Conservation (phyloP, 2,329 filamentous ascomycete species). For the Colletotrichum kahawae region DNA sequence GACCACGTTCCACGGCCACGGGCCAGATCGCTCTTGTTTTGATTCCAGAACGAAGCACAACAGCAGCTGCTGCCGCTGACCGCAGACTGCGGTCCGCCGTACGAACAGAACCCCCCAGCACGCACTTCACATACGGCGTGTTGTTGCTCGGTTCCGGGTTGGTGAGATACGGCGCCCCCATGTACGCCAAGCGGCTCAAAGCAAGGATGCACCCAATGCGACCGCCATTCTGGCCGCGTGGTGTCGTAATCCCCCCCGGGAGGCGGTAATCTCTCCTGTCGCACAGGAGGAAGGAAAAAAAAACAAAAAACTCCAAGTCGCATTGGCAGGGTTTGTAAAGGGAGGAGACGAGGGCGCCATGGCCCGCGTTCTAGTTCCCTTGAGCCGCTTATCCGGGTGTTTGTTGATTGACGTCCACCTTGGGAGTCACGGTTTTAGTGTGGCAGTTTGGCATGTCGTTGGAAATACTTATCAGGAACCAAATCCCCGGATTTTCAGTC, state of each 20-base stretch:
- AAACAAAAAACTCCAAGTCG: neutral
- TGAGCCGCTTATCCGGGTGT: neutral
- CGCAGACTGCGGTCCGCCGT: neutral
- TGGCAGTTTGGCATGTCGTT: neutral
- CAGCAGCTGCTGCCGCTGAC: neutral
- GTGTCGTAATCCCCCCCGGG: conserved; percentile 16
- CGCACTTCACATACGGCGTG: neutral
- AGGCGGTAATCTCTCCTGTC: conserved; percentile 5
- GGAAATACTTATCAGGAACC: neutral
- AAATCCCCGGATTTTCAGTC: conserved; percentile 1
- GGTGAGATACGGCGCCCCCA: neutral
- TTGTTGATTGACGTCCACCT: neutral
- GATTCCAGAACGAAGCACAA: neutral
- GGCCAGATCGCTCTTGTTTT: neutral
- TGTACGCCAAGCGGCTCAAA: conserved; percentile 20
- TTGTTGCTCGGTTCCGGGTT: conserved; percentile 3
- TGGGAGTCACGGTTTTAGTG: neutral
- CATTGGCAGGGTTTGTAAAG: neutral
- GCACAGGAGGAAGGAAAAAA: neutral
- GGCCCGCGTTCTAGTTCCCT: neutral
- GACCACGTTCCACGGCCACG: conserved; percentile 1
- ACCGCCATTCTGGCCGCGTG: conserved; percentile 7
- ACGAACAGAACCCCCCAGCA: neutral
- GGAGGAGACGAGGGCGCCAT: neutral
- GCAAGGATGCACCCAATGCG: conserved; percentile 14